These are phyloP conservation scores for Wickerhamia fluorescens DNA, from an alignment of 805 yeast species.

Conservation along the genomic window DNA sequence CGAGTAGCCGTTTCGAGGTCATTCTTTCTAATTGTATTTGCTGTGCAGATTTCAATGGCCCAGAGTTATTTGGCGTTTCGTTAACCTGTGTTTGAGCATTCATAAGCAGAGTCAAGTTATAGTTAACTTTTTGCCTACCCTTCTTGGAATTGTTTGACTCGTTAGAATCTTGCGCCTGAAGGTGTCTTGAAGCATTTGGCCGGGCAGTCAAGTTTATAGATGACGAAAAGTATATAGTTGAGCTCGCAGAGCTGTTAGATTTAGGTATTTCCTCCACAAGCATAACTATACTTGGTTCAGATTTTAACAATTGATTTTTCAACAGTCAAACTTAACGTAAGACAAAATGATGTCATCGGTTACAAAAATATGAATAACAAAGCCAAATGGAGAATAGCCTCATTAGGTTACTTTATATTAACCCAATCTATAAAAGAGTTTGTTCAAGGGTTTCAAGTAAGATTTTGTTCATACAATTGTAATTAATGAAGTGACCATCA, in stretches of 20 bases:
- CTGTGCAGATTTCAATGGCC: conserved; percentile 35
- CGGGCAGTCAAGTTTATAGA: conserved; percentile 37
- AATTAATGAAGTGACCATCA: no score
- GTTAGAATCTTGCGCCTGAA: conserved; percentile 12
- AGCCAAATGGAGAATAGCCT: no score
- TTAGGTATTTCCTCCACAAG: conserved; percentile 39
- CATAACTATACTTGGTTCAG: no score
- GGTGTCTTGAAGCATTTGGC: conserved; percentile 15
- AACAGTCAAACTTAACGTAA: no score
- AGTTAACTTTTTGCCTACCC: conserved; percentile 37
- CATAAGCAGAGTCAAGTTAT: conserved; percentile 36
- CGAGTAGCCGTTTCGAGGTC: conserved; percentile 28
- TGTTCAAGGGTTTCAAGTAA: no score
- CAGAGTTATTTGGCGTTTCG: conserved; percentile 19
- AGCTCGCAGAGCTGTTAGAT: conserved; percentile 19
- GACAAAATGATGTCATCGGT: no score
- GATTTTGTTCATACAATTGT: no score
- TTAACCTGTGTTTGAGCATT: conserved; percentile 34
- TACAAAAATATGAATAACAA: no score
- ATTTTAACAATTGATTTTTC: no score
- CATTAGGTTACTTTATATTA: no score
- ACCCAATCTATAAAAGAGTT: no score
- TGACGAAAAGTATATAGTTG: conserved; percentile 35
- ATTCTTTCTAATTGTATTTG: conserved; percentile 36
- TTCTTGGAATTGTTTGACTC: conserved; percentile 19